Evolutionary conservation across 768 basidiomycete genomes (phyloP).

Genomic region (Suillus weaverae): DNA sequence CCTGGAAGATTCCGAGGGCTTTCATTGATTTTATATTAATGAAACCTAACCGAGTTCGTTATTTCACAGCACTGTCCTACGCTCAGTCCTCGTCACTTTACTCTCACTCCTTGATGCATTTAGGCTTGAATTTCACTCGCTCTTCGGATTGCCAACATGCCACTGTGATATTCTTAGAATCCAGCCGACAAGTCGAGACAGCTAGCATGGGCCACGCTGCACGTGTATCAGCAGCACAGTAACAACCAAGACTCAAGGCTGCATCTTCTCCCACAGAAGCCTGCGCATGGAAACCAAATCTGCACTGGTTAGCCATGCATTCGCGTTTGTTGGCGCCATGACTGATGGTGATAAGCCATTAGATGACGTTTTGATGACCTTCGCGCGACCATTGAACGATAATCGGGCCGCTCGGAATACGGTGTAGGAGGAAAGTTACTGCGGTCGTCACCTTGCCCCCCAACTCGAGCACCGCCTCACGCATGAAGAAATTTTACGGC

Average conservation of each 20-base stretch:
- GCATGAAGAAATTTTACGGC: background rate
- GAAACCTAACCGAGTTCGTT: background rate
- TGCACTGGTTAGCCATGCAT: background rate
- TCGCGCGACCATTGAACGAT: no score
- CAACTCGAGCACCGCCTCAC: background rate
- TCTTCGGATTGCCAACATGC: background rate
- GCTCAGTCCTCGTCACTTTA: background rate
- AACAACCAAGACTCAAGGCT: background rate
- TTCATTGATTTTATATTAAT: constrained; percentile 5
- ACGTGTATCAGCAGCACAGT: background rate
- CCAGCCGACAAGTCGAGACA: background rate
- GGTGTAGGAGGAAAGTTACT: background rate
- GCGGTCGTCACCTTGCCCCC: background rate
- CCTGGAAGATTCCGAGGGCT: constrained; percentile 2
- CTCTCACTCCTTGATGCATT: background rate
- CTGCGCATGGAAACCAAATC: background rate
- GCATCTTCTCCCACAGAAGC: background rate
- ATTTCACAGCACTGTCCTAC: background rate
- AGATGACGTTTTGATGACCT: background rate
- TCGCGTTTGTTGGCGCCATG: background rate
- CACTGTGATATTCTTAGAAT: background rate
- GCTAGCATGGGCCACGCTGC: background rate
- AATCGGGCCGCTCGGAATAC: background rate
- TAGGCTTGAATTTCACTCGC: background rate
- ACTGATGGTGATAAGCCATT: background rate